These are phyloP conservation scores for Solanum sitiens DNA, from an alignment of 257 asterid genomes.

Conservation along the genomic window DNA sequence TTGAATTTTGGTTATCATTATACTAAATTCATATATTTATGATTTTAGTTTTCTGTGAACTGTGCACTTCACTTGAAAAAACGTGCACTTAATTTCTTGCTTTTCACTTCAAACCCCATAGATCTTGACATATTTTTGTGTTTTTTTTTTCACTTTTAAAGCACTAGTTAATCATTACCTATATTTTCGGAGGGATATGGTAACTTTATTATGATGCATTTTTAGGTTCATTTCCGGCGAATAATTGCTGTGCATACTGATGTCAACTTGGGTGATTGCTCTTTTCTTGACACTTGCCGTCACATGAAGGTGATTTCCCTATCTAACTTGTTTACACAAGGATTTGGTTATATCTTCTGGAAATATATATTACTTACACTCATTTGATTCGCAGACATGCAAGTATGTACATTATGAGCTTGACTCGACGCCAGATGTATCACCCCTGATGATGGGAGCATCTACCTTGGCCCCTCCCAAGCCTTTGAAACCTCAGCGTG, in stretches of 20 bases:
- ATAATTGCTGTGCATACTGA: constrained; percentile 95
- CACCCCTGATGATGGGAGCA: constrained; percentile 70
- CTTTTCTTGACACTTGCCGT: constrained; percentile 98
- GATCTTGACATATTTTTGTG: not conserved
- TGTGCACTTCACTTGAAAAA: not conserved
- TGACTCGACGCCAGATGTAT: constrained; percentile 80
- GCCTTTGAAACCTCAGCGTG: constrained; percentile 76
- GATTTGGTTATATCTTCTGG: not conserved
- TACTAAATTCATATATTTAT: not conserved
- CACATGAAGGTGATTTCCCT: constrained; percentile 80
- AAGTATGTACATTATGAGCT: constrained; percentile 98
- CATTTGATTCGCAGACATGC: constrained; percentile 55
- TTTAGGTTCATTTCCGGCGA: constrained; percentile 93
- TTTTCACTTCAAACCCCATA: not conserved
- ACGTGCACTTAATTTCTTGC: not conserved
- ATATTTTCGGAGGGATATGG: not conserved
- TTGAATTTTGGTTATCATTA: not conserved
- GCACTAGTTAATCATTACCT: not conserved
- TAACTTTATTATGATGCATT: not conserved
- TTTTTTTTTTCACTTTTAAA: not conserved
- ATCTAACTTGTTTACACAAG: not conserved
- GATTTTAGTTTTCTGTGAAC: not conserved
- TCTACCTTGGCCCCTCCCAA: constrained; percentile 43
- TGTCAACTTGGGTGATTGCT: constrained; percentile 93
- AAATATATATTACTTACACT: constrained; percentile 1